These are phyloP conservation scores for Oryza nivara DNA, from an alignment of 176 grass and related monocot genomes.

Conservation along the genomic window DNA sequence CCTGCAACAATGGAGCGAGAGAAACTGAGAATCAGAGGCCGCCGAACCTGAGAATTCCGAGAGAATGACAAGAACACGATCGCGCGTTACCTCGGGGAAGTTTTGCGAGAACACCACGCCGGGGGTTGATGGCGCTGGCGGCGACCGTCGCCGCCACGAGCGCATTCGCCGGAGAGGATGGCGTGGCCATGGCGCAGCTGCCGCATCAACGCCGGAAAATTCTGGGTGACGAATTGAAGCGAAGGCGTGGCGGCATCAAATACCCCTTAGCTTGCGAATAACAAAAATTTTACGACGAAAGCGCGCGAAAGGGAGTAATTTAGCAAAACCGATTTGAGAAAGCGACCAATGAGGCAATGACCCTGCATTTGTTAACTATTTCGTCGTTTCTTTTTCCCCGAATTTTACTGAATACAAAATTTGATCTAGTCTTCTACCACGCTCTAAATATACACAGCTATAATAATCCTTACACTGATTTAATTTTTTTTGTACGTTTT, in stretches of 20 bases:
- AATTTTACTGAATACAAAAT: not conserved
- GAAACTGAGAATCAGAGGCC: not conserved
- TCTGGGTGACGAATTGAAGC: too few species aligned
- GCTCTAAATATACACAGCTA: conserved; percentile 41
- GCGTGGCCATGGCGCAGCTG: not conserved
- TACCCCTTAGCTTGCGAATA: too few species aligned
- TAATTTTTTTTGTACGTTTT: not conserved
- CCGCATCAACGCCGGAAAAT: not conserved
- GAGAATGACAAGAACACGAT: not conserved
- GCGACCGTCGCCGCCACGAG: too few species aligned
- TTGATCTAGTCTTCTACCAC: not conserved
- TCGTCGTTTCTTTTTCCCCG: not conserved
- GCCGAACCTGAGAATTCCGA: too few species aligned
- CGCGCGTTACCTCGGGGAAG: conserved; percentile 25
- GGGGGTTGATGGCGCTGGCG: conserved; percentile 8
- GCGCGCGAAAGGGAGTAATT: not conserved
- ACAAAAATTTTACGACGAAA: too few species aligned
- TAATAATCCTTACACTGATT: not conserved
- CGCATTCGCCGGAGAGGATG: too few species aligned
- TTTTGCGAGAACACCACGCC: conserved; percentile 18
- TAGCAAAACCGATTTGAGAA: too few species aligned
- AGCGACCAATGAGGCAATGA: not conserved
- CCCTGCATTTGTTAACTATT: not conserved
- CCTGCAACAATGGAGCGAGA: not conserved
- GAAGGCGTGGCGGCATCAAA: too few species aligned